Evolutionary conservation across 163 green algal species (phyloP).

Genomic region (Smithsoniella earleae): DNA sequence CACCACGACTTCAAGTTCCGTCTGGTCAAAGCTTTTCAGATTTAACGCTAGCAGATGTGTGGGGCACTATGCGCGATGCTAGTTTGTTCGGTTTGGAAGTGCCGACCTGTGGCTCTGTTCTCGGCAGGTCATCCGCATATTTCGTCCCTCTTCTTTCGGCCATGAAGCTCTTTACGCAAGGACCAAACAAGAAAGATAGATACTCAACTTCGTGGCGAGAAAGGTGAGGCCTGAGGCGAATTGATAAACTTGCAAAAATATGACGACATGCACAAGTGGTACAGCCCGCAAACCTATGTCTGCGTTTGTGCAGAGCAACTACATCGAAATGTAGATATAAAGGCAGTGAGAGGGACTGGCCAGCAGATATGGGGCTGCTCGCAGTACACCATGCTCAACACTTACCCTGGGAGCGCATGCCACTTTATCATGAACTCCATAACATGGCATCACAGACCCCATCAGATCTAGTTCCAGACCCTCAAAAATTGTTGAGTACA

Average conservation of each 20-base stretch:
- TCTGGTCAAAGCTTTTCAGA: background rate
- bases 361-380: slow-evolving; percentile 16
- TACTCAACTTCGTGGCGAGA: no score
- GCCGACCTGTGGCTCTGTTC: slow-evolving; percentile 15
- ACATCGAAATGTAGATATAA: slow-evolving; percentile 4
- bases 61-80: slow-evolving; percentile 8
- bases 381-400: slow-evolving; percentile 8
- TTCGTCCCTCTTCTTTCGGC: slow-evolving; percentile 24
- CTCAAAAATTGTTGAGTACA: background rate
- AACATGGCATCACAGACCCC: background rate
- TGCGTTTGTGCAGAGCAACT: no score
- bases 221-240: no score
- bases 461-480: background rate
- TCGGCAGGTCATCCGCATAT: slow-evolving; percentile 7
- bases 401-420: slow-evolving; percentile 9
- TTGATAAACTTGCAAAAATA: no score
- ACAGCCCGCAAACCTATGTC: no score
- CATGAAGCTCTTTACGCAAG: slow-evolving; percentile 25
- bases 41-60: slow-evolving; percentile 15
- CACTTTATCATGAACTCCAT: slow-evolving; percentile 18
- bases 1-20: slow-evolving; percentile 2
- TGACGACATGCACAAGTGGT: no score
- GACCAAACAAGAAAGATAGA: no score
- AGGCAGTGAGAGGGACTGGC: background rate
- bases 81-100: slow-evolving; percentile 27